These are phyloP conservation scores for Staphylotrichum tortipilum DNA, from an alignment of 495 filamentous ascomycete species.

Conservation along the genomic window DNA sequence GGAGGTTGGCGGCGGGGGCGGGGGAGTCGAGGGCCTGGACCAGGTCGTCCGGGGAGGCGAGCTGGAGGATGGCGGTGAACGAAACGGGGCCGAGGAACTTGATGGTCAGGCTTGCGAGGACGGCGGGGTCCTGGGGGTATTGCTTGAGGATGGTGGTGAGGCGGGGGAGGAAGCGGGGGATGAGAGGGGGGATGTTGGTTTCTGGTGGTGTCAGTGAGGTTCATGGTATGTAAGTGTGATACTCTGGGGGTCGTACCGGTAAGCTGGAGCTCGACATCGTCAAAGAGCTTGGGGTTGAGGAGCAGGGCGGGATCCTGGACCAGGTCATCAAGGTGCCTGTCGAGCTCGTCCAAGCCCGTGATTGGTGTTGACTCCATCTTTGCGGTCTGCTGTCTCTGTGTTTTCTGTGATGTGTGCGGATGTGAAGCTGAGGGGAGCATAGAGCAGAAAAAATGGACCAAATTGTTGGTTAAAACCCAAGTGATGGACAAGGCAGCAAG, in stretches of 20 bases:
- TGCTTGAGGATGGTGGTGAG: slow-evolving; percentile 41
- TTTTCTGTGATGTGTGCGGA: too few relatives aligned
- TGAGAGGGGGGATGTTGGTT: slow-evolving; percentile 37
- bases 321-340: slow-evolving; percentile 42
- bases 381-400: neutral
- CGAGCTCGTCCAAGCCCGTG: slow-evolving; percentile 40
- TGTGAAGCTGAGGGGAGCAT: too few relatives aligned
- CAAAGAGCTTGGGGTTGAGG: slow-evolving; percentile 41
- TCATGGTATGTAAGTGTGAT: neutral
- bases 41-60: slow-evolving; percentile 46
- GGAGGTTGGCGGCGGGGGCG: slow-evolving; percentile 56
- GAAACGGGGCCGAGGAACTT: slow-evolving; percentile 45
- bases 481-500: neutral
- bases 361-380: slow-evolving; percentile 30
- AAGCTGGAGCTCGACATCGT: slow-evolving; percentile 47
- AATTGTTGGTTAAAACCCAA: neutral
- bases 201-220: slow-evolving; percentile 20
- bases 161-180: slow-evolving; percentile 40
- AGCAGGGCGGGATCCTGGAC: slow-evolving; percentile 27
- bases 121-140: slow-evolving; percentile 42
- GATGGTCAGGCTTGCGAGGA: slow-evolving; percentile 41
- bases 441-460: neutral
- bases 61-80: slow-evolving; percentile 43
- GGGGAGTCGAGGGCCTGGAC: slow-evolving; percentile 50
- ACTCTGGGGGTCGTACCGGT: slow-evolving; percentile 26